These are phyloP conservation scores for Microdochium nivale DNA, from an alignment of 2,329 filamentous ascomycete species.

Conservation along the genomic window DNA sequence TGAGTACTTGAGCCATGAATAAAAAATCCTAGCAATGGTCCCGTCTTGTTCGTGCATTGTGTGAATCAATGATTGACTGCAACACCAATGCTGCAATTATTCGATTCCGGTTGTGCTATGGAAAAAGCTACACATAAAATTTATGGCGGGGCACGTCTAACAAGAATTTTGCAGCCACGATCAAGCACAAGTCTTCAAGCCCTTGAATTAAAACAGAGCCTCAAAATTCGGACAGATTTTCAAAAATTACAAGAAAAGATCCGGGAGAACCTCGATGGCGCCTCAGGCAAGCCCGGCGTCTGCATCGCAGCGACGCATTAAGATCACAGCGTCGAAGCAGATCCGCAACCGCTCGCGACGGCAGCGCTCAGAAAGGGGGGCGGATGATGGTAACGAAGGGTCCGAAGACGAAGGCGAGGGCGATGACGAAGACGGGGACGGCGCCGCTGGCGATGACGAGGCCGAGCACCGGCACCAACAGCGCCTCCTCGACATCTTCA, in stretches of 20 bases:
- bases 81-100: neutral
- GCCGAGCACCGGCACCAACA: slow-evolving; percentile 42
- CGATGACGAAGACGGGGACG: neutral
- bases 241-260: neutral
- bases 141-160: neutral
- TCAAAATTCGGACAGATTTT: neutral
- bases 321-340: neutral
- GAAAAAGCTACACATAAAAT: neutral
- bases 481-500: slow-evolving; percentile 65
- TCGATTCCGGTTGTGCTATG: neutral
- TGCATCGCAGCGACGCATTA: neutral
- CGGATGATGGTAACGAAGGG: neutral
- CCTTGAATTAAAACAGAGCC: neutral
- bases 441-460: neutral
- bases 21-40: too few species aligned
- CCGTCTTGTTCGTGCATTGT: too few species aligned
- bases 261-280: neutral
- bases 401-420: neutral
- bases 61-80: too few species aligned
- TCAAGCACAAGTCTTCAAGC: too few species aligned
- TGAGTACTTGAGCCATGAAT: too few species aligned
- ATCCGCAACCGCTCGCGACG: neutral
- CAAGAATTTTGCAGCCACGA: neutral
- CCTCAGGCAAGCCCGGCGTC: neutral
- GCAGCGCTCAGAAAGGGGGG: neutral